Base-by-base conservation (phyloP, 176 grass and related monocot genomes). In the Musa beccarii region DNA sequence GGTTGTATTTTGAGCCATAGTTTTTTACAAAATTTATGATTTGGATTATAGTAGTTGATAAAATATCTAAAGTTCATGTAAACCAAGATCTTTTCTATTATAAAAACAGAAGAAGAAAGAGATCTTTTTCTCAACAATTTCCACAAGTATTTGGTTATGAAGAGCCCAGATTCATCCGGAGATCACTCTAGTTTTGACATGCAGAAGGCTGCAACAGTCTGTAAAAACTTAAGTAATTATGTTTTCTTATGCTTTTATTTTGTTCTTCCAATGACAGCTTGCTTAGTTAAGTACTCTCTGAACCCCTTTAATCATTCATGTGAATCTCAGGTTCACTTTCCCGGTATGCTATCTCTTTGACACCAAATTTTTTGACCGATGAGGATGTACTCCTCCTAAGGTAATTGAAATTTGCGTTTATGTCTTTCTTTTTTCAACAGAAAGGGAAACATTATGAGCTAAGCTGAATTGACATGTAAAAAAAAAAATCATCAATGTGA, bases 121-220 rank as follows among this genome's bases (percentile, higher is more conserved):
- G 94, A 98, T 80, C 84, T 98, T 72, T 98, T 98, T 84, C 86
- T 93, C 81, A 86, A 81, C 75, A 84, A 91, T 81, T 98, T 98
- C 78, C 86, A 84, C 59, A 84, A 86, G 54, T 88, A 93, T 69
- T 68, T 97, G 66, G 66, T 78, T 28, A 77, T 75, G 72, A 79
- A 87, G 80, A 87, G 26, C 26, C 72, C 75, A 75, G 76, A 65
- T 78, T 69, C 53, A 80, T 80, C 76, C 56, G 54, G 23, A 16
- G 70, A 75, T 19, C 52, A 61, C 34, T 59, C 82, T 72, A 20
- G 73, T 83, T 85, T 80, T 81, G 66, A 77, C 81, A 62, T 76
- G 54, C 59, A 80, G 49, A 81, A 79, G 34, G 78, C 78, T 68
- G 66, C 78, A 54, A 82, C 78, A 84, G 80, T 93, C 53, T 98